Base-by-base conservation (phyloP, 495 filamentous ascomycete species). In the Chlorociboria aeruginascens region DNA sequence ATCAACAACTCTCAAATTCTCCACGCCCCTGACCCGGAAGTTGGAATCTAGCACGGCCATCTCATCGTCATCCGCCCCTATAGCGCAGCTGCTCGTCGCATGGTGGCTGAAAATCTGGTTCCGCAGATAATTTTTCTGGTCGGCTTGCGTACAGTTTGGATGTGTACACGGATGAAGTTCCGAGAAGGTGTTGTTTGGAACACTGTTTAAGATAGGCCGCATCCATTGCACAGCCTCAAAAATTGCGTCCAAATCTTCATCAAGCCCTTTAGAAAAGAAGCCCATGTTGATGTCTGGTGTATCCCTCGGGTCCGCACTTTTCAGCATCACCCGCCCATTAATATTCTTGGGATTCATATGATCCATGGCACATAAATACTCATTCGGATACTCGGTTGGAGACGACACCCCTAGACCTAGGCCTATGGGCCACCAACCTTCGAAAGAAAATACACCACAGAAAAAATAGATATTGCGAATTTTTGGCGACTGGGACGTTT, bases 41-140 rank as follows among this genome's bases (percentile, higher is more conserved):
- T 71, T 63, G 1, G 63, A 58, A 54, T 81, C 77, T 42, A 82
- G 44, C n/a, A 79, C 77, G 3, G 77, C 77, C 55, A 70, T 63
- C 8, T 64, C 57, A 49, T 81, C 78, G 6, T 56, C 61, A 45
- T 77, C 74, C 0, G 63, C 54, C 6, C 78, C 78, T 47, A 81
- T 82, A 13, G 74, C 60, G 48, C 66, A 71, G 13, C 73, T 76
- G 49, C 71, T 76, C 31, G 66, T 72, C 2, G 73, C 75, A 48
- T 81, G 77, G 39, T 80, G 76, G 0, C 76, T 25, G 20, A 25
- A 25, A 25, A 25, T 25, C 20, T 25, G 20, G 20, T 25, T 25
- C 20, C 20, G 20, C 20, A 25, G 20, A 25, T 25, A 25, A 25
- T 25, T 25, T 4, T 25, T 25, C 20, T 25, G 20, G 20, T 25